These are phyloP conservation scores for Trametes villosa DNA, from an alignment of 768 basidiomycete species.

Conservation along the genomic window DNA sequence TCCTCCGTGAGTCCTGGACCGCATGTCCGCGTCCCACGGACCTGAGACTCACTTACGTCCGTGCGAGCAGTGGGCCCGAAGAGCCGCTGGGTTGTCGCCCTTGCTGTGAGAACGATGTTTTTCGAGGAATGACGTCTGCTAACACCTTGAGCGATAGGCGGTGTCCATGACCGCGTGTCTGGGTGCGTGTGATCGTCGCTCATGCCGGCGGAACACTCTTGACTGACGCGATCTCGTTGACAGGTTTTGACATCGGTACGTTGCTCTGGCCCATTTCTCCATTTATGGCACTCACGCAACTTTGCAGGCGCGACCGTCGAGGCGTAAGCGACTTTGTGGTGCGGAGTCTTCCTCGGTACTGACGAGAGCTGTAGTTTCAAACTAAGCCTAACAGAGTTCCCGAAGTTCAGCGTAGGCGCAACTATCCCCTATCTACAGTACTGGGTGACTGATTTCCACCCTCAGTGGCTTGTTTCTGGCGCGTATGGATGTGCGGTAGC, in stretches of 20 bases:
- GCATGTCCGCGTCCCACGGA: background rate
- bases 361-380: background rate
- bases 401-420: conserved; percentile 1
- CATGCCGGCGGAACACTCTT: background rate
- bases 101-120: background rate
- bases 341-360: background rate
- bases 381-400: background rate
- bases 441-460: no score
- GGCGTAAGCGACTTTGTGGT: background rate
- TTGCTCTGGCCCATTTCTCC: no score
- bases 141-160: background rate
- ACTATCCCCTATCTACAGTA: no score
- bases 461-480: background rate
- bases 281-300: background rate
- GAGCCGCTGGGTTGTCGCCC: background rate
- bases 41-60: background rate
- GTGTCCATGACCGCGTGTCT: background rate
- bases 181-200: background rate
- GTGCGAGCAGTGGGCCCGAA: background rate
- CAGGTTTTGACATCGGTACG: conserved; percentile 3
- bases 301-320: background rate
- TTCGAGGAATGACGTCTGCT: background rate
- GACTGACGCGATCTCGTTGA: background rate
- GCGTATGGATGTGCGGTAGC: conserved; percentile 2
- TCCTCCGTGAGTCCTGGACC: background rate